Conservation (phyloP, 805 yeast species). For the Lachancea sp. region DNA sequence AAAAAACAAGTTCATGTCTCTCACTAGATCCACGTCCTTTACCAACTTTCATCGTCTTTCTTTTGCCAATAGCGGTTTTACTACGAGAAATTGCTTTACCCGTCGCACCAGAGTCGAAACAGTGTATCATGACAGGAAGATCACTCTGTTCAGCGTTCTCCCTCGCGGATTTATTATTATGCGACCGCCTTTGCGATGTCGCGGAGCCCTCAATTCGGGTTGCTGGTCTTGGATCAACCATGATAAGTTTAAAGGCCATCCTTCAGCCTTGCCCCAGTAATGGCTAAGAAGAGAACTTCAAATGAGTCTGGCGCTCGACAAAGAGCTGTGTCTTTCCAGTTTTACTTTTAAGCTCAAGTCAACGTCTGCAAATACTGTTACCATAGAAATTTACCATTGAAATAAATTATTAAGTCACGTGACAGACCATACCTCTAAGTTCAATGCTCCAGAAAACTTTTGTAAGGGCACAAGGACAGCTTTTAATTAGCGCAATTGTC, state of each 20-base stretch:
- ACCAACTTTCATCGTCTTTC: background rate
- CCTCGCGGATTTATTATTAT: background rate
- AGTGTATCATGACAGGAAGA: conserved; percentile 3
- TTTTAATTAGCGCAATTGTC: too few species aligned
- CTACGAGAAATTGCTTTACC: background rate
- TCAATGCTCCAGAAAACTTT: too few species aligned
- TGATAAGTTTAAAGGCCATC: conserved; percentile 11
- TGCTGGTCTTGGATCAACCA: conserved; percentile 14
- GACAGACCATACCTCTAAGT: too few species aligned
- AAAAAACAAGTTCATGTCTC: background rate
- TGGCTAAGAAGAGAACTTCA: background rate
- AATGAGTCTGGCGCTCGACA: too few species aligned
- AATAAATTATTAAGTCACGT: too few species aligned
- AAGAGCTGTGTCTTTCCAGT: too few species aligned
- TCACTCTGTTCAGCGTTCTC: background rate
- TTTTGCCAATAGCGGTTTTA: background rate
- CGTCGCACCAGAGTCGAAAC: background rate
- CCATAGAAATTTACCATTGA: too few species aligned
- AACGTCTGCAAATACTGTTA: too few species aligned
- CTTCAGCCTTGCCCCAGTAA: background rate
- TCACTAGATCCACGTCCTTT: background rate
- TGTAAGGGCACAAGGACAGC: too few species aligned
- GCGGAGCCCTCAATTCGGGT: conserved; percentile 1
- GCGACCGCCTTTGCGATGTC: background rate
- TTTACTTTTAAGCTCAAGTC: too few species aligned